phyloP scores from a whole-genome alignment of 1,139 yeast genomes.

The Yamadazyma epiphylla region DNA sequence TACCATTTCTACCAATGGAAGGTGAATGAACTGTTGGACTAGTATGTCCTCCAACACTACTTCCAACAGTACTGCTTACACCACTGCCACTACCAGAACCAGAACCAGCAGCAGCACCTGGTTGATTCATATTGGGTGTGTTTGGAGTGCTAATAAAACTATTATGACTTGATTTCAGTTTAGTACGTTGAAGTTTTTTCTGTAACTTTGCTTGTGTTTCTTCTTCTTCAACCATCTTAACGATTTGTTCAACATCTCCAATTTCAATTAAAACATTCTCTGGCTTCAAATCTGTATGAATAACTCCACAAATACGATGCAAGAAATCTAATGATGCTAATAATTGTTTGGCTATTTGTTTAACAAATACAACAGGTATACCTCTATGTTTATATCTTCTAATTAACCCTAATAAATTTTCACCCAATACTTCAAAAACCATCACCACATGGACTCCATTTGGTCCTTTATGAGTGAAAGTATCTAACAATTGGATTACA shows the following conservation, averaged over 20 bases:
- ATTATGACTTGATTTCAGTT: constrained; percentile 15
- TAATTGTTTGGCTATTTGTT: constrained; percentile 78
- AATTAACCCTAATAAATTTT: constrained; percentile 68
- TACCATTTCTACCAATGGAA: constrained; percentile 41
- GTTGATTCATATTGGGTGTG: constrained; percentile 12
- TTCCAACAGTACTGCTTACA: not conserved
- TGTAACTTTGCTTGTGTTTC: constrained; percentile 46
- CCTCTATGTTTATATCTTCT: constrained; percentile 69
- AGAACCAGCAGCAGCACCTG: constrained; percentile 5
- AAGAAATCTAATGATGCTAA: constrained; percentile 73
- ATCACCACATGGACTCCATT: constrained; percentile 77
- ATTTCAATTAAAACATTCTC: constrained; percentile 83
- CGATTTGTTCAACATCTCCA: constrained; percentile 70
- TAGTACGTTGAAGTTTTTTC: constrained; percentile 31
- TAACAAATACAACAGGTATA: constrained; percentile 68
- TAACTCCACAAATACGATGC: constrained; percentile 83
- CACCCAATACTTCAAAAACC: constrained; percentile 90
- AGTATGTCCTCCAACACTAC: not conserved
- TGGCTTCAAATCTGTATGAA: constrained; percentile 88
- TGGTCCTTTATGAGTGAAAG: constrained; percentile 66
- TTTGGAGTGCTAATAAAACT: constrained; percentile 14
- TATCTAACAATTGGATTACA: constrained; percentile 61
- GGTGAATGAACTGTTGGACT: constrained; percentile 23
- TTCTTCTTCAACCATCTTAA: constrained; percentile 51
- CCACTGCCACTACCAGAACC: not conserved